These are phyloP conservation scores for Kwoniella dejecticola DNA, from an alignment of 768 basidiomycete genomes.

Conservation along the genomic window DNA sequence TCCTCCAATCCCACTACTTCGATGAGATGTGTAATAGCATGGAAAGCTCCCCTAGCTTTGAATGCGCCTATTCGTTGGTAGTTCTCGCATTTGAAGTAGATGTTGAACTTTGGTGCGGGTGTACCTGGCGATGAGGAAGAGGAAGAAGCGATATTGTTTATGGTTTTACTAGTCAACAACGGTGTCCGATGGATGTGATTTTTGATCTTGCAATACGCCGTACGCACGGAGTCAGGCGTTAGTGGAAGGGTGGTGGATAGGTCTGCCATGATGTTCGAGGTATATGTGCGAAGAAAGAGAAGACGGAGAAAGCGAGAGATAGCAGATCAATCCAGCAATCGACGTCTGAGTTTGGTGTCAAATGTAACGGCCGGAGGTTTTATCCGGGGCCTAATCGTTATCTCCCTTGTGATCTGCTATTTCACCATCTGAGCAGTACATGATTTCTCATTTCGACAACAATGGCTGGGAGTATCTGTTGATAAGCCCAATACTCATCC, in stretches of 20 bases:
- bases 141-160: constrained; percentile 25
- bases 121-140: neutral
- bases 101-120: constrained; percentile 19
- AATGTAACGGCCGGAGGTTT: no score
- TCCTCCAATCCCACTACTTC: constrained; percentile 33
- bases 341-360: no score
- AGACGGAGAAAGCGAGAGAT: neutral
- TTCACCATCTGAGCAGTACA: no score
- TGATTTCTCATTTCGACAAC: no score
- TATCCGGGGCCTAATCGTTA: no score
- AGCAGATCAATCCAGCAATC: no score
- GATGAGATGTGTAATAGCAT: constrained; percentile 33
- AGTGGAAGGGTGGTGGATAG: constrained; percentile 25
- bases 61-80: constrained; percentile 44
- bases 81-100: constrained; percentile 49
- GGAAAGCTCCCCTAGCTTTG: constrained; percentile 45
- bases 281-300: neutral
- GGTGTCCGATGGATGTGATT: constrained; percentile 39
- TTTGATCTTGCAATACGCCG: constrained; percentile 33
- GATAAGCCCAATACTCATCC: no score
- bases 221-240: constrained; percentile 25
- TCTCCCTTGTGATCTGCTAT: no score
- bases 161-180: constrained; percentile 26
- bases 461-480: no score
- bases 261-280: constrained; percentile 25